Base-by-base conservation (phyloP, 2,329 filamentous ascomycete species). In the Aspergillus cejpii region DNA sequence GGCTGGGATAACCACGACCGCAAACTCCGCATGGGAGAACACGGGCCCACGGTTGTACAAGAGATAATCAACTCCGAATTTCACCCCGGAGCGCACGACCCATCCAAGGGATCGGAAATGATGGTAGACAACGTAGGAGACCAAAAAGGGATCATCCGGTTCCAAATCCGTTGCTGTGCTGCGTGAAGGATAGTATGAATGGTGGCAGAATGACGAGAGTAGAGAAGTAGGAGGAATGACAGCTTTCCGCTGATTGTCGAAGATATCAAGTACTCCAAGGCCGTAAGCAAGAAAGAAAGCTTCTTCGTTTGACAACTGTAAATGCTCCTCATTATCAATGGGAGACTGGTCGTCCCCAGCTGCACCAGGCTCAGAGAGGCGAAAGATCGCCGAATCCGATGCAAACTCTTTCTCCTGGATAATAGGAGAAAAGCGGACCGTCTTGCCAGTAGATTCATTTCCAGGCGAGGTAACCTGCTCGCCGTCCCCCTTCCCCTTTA, bases 81-180 rank as follows among this genome's bases (percentile, higher is more conserved):
- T 98, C 63, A 94, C 83, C 27, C 92, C 94, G 4, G 86, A 82
- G 11, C 94, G 84, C 0, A 94, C 85, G 1, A 96, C 87, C 91
- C 92, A 98, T 19, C 92, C 92, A 0, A 97, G 75, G 0, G 89
- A 94, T 28, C 92, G 84, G 70, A 95, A 98, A 64, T 98, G 91
- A 62, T 98, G 92, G 64, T 95, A 98, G 14, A 87, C 87, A 10
- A 81, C 82, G 60, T 97, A 98, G 46, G 87, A 83, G 1, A 95
- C 65, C 15, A 97, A 71, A 65, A 98, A 98, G 0, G 80, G 77
- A 58, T 94, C 87, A 63, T 95, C 88, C 0, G 88, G 81, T 12
- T 77, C 73, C 2, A 88, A 73, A 8, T 67, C 61, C 6, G 62
- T 58, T 15, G 58, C 61, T 11, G 59, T 34, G 11, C 57, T 61